These are phyloP conservation scores for Crithidia fasciculata DNA, from an alignment of 208 protist species.

Conservation along the genomic window DNA sequence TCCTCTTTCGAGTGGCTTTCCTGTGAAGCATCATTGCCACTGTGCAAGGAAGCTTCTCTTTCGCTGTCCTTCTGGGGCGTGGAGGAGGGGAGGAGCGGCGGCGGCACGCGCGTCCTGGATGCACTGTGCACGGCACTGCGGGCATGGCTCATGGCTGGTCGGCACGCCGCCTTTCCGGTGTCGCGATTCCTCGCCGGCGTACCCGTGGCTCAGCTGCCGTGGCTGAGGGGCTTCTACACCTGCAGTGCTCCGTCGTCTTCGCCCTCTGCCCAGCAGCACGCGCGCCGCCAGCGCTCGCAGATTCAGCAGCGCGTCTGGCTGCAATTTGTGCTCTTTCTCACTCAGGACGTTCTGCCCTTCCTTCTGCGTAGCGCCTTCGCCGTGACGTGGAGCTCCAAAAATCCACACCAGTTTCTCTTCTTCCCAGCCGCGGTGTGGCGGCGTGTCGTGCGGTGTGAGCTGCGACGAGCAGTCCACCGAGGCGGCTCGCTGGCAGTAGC, in stretches of 20 bases:
- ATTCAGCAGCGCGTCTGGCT: constrained; percentile 71
- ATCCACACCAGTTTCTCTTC: constrained; percentile 53
- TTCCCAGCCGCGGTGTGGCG: constrained; percentile 58
- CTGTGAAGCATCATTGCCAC: no score
- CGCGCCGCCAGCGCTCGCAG: constrained; percentile 48
- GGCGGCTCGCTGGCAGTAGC: no score
- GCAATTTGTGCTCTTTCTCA: constrained; percentile 73
- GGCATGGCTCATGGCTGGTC: constrained; percentile 56
- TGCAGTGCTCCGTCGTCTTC: not conserved
- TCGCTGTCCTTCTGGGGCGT: constrained; percentile 52
- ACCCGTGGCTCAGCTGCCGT: constrained; percentile 63
- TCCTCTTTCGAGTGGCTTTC: constrained; percentile 29
- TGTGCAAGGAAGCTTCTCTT: no score
- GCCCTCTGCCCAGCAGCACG: constrained; percentile 16
- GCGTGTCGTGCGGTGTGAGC: constrained; percentile 47
- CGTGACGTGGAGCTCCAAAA: constrained; percentile 66
- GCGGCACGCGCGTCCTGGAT: constrained; percentile 30
- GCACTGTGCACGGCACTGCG: constrained; percentile 35
- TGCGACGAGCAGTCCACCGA: constrained; percentile 23
- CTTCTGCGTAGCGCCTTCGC: constrained; percentile 57
- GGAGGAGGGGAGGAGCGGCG: not conserved
- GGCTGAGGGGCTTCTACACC: constrained; percentile 65
- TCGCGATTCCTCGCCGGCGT: constrained; percentile 61
- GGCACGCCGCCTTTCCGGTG: constrained; percentile 47
- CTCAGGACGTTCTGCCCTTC: constrained; percentile 72